Percentiles rank a stretch among this genome's conserved stretches.
Evolutionary conservation across 1,139 yeast species (phyloP).

Genomic region (Suhomyces bribrorum): DNA sequence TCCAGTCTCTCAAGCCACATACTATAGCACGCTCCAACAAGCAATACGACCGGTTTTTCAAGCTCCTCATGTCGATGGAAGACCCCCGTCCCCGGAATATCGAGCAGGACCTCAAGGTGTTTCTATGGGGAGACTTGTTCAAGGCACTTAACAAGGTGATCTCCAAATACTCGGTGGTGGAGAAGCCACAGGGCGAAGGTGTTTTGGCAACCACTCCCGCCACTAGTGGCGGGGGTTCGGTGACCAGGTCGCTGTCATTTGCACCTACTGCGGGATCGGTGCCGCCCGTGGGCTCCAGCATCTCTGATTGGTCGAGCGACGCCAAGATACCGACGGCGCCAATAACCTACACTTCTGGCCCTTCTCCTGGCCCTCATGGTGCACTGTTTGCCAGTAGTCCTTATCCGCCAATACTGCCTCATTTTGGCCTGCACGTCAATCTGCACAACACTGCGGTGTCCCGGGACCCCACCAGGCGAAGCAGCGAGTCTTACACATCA

Average conservation of each 20-base stretch:
- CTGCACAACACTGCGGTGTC: constrained; percentile 3
- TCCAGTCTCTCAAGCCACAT: constrained; percentile 64
- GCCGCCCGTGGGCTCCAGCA: no score
- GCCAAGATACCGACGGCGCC: no score
- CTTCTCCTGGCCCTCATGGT: not conserved
- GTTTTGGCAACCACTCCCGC: no score
- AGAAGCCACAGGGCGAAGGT: no score
- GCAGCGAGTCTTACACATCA: not conserved
- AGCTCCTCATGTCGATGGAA: constrained; percentile 61
- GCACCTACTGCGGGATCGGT: no score
- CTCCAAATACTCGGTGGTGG: constrained; percentile 49
- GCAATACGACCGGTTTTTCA: constrained; percentile 52
- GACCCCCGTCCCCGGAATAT: constrained; percentile 72
- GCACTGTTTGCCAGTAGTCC: no score
- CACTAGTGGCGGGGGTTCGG: no score
- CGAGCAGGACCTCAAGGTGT: constrained; percentile 72
- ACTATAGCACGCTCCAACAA: constrained; percentile 56
- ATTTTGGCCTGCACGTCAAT: not conserved
- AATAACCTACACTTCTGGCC: no score
- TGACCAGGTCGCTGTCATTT: no score
- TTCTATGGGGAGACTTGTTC: constrained; percentile 57
- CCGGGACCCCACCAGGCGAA: not conserved
- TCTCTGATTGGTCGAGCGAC: no score
- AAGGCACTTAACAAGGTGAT: constrained; percentile 62
- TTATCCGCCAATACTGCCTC: no score